Percentiles rank a stretch among this genome's conserved stretches.
Conservation (phyloP, 2,329 filamentous ascomycete species). For the Trichoderma lentiforme region DNA sequence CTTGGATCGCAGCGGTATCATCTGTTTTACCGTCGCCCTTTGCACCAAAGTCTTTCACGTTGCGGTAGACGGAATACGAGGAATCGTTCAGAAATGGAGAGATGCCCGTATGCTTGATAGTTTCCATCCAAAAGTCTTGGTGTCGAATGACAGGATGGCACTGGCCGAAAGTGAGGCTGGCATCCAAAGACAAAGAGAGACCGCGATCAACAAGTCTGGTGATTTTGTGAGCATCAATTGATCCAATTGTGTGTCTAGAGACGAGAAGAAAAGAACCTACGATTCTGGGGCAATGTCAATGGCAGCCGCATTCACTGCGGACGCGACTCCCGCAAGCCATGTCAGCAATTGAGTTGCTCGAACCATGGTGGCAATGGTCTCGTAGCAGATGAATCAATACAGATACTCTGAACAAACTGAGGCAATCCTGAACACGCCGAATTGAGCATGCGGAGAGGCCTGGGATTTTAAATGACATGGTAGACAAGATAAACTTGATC, state of each 20-base stretch:
- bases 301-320: slow-evolving; percentile 2
- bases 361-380: neutral
- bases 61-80: slow-evolving; percentile 30
- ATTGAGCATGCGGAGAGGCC: neutral
- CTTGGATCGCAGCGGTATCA: slow-evolving; percentile 81
- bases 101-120: slow-evolving; percentile 27
- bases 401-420: neutral
- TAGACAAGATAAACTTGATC: neutral
- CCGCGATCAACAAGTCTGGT: neutral
- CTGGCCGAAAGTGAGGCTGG: neutral
- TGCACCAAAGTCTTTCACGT: slow-evolving; percentile 31
- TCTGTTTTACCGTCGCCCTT: slow-evolving; percentile 27
- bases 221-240: neutral
- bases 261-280: neutral
- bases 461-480: neutral
- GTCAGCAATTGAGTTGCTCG: neutral
- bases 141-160: slow-evolving; percentile 6
- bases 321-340: slow-evolving; percentile 11
- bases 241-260: neutral
- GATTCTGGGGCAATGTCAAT: slow-evolving; percentile 3
- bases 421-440: neutral
- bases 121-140: slow-evolving; percentile 27
- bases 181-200: neutral
- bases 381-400: neutral
- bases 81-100: slow-evolving; percentile 30